Evolutionary conservation across 495 filamentous ascomycete species (phyloP).

Genomic region (Aspergillus homomorphus): DNA sequence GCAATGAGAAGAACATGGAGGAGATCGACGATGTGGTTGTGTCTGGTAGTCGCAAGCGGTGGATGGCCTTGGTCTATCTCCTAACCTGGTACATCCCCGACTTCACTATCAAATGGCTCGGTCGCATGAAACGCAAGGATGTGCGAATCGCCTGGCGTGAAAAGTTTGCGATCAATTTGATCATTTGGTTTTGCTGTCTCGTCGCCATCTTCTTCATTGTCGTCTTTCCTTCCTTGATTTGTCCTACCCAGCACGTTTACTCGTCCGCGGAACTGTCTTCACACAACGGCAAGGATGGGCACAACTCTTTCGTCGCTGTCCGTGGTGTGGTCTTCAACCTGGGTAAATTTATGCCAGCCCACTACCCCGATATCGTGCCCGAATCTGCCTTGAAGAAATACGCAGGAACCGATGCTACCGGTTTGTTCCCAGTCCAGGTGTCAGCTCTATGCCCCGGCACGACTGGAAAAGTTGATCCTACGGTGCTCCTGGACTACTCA

Average conservation of each 20-base stretch:
- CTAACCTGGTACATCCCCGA: conserved; percentile 88
- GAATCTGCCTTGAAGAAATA: conserved; percentile 68
- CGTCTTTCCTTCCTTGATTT: conserved; percentile 82
- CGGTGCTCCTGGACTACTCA: conserved; percentile 78
- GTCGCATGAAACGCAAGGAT: conserved; percentile 88
- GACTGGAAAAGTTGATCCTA: conserved; percentile 60
- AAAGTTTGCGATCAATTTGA: conserved; percentile 95
- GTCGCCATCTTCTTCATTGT: conserved; percentile 85
- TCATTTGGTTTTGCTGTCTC: conserved; percentile 88
- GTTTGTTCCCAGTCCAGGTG: conserved; percentile 91
- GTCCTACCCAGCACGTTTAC: conserved; percentile 85
- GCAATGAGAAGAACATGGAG: conserved; percentile 82
- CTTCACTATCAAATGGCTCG: conserved; percentile 72
- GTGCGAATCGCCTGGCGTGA: conserved; percentile 94
- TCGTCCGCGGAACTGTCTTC: conserved; percentile 71
- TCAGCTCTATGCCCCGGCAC: conserved; percentile 84
- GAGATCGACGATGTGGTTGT: conserved; percentile 82
- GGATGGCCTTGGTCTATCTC: conserved; percentile 82
- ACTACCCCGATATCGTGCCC: conserved; percentile 77
- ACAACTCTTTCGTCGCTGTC: conserved; percentile 68
- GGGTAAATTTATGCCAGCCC: conserved; percentile 64
- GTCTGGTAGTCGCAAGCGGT: conserved; percentile 82
- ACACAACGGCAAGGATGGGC: conserved; percentile 68
- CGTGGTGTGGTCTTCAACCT: conserved; percentile 89
- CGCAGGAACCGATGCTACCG: conserved; percentile 79